Percentiles rank a stretch among this genome's conserved stretches.
phyloP scores from a whole-genome alignment of 2,329 filamentous ascomycete genomes.

The Exophiala aquamarina region DNA sequence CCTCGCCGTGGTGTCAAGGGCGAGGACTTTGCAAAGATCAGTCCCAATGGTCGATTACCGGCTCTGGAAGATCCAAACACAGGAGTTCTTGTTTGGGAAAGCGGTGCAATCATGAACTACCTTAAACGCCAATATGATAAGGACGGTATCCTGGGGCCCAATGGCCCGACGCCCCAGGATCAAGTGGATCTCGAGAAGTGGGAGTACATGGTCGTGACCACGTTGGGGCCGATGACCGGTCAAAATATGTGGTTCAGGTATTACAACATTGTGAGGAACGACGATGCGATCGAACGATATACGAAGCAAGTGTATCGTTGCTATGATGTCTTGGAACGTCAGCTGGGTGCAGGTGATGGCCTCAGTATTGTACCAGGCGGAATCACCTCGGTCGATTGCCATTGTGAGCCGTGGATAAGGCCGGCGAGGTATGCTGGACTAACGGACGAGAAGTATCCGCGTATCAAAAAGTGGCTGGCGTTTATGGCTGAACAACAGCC shows the following conservation, averaged over 20 bases:
- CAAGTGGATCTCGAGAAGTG: constrained; percentile 46
- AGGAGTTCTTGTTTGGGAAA: constrained; percentile 39
- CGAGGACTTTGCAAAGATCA: neutral
- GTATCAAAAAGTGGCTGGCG: constrained; percentile 38
- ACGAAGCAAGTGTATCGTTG: constrained; percentile 41
- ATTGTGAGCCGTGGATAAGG: constrained; percentile 44
- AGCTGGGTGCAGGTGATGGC: constrained; percentile 39
- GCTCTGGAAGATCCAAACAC: constrained; percentile 50
- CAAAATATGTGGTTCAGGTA: constrained; percentile 43
- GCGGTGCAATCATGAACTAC: constrained; percentile 40
- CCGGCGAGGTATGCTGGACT: constrained; percentile 40
- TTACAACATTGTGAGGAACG: constrained; percentile 40
- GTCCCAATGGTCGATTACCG: constrained; percentile 32
- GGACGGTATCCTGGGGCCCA: constrained; percentile 37
- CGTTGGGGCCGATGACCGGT: constrained; percentile 43
- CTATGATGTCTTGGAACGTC: constrained; percentile 42
- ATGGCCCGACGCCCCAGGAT: constrained; percentile 37
- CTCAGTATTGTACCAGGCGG: constrained; percentile 39
- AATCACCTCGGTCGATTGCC: constrained; percentile 41
- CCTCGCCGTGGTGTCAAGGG: constrained; percentile 30
- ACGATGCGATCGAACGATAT: constrained; percentile 43
- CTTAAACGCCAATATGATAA: constrained; percentile 42
- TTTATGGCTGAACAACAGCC: constrained; percentile 2
- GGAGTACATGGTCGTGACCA: constrained; percentile 44
- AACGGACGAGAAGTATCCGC: constrained; percentile 41